Percentiles rank a stretch among this genome's conserved stretches.
phyloP scores from a whole-genome alignment of 306 rosid genomes.

The Cicer yamashitae region DNA sequence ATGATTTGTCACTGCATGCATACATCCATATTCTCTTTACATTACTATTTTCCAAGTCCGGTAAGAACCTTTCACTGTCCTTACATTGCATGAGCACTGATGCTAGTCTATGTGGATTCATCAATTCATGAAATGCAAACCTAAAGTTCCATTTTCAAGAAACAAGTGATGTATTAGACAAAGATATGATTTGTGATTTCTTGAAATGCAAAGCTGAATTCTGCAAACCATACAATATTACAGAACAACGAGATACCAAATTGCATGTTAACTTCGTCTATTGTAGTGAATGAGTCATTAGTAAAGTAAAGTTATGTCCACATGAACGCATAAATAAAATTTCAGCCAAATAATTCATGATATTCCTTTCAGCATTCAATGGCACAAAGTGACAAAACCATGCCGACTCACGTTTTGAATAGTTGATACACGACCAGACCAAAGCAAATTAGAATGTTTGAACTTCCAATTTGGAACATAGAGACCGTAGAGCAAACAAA shows the following conservation, averaged over 20 bases:
- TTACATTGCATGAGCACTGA: conserved; percentile 14
- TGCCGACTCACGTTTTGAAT: conserved; percentile 63
- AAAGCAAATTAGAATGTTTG: conserved; percentile 40
- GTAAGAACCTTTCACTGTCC: not conserved
- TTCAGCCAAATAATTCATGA: conserved; percentile 12
- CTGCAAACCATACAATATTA: conserved; percentile 13
- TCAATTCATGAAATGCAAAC: conserved; percentile 36
- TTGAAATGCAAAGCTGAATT: conserved; percentile 15
- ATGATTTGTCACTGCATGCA: not conserved
- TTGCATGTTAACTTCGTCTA: conserved; percentile 10
- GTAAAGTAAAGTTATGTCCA: conserved; percentile 15
- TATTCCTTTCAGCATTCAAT: conserved; percentile 30
- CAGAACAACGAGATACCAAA: conserved; percentile 33
- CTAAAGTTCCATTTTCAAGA: conserved; percentile 9
- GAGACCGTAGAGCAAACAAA: conserved; percentile 66
- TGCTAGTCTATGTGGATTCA: conserved; percentile 18
- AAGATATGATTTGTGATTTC: conserved; percentile 28
- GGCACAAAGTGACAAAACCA: conserved; percentile 30
- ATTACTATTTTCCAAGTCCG: conserved; percentile 24
- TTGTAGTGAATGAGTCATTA: conserved; percentile 3
- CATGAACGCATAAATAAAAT: conserved; percentile 9
- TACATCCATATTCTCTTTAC: conserved; percentile 13
- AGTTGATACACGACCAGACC: conserved; percentile 44
- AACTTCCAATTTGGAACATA: conserved; percentile 71
- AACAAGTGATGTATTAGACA: conserved; percentile 5